A percentile compares a stretch with the other conserved stretches of the same genome.
Conservation (phyloP, 768 basidiomycete species). For the Pleurotus platypus region DNA sequence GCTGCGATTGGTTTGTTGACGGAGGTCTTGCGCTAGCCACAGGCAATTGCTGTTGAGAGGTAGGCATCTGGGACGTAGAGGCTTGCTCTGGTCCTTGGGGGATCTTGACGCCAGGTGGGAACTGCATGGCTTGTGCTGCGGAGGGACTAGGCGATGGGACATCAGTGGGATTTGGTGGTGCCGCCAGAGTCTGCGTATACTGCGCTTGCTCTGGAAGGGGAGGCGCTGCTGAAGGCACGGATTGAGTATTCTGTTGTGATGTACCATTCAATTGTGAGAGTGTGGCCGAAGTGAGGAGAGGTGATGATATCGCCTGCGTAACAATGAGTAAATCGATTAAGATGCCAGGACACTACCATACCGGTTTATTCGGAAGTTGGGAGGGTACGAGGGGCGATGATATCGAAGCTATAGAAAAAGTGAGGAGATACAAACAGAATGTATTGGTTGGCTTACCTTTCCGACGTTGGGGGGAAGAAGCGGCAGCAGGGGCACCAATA, state of each 20-base stretch:
- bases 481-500: constrained; percentile 42
- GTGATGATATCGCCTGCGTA: neutral
- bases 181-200: constrained; percentile 10
- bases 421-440: neutral
- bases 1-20: constrained; percentile 40
- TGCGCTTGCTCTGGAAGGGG: constrained; percentile 49
- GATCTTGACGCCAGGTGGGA: constrained; percentile 69
- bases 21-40: constrained; percentile 49
- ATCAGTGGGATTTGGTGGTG: constrained; percentile 7
- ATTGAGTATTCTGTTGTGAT: constrained; percentile 18
- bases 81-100: constrained; percentile 22
- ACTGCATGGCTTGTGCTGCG: constrained; percentile 30
- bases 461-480: constrained; percentile 60
- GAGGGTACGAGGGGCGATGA: constrained; percentile 37
- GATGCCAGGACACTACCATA: constrained; percentile 19
- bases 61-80: constrained; percentile 15
- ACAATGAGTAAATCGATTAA: neutral
- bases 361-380: constrained; percentile 38
- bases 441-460: constrained; percentile 38
- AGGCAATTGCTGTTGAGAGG: constrained; percentile 27
- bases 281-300: constrained; percentile 29
- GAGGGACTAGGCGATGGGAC: constrained; percentile 20
- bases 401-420: constrained; percentile 32
- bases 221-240: constrained; percentile 37
- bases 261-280: constrained; percentile 39